Base-by-base conservation (phyloP, 1,139 yeast genomes). In the Saccharomycopsis phalli region DNA sequence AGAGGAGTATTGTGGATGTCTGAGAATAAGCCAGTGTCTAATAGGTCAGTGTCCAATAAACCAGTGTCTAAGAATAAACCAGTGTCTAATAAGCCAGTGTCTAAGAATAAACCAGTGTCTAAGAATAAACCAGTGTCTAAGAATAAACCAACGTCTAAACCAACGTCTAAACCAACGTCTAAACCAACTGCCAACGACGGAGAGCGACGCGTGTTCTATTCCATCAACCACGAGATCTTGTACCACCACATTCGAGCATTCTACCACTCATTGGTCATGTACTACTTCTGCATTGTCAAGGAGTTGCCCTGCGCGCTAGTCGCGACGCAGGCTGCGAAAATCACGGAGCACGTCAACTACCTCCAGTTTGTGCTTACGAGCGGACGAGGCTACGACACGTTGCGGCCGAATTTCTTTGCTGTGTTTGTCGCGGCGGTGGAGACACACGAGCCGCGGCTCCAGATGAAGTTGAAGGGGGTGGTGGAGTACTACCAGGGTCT, bases 181-280 rank as follows among this genome's bases (percentile, higher is more conserved):
- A n/a, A n/a, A n/a, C n/a, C n/a, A n/a, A n/a, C n/a, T n/a, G n/a
- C n/a, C n/a, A 7, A 10, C 8, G 7, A 11, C n/a, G n/a, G n/a
- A n/a, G n/a, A n/a, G n/a, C n/a, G n/a, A n/a, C n/a, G n/a, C n/a
- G 29, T 26, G 17, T 41, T 72, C 49, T 61, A 63, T 33, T 67
- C 77, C 1, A 64, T 75, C 1, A 65, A 74, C 68, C 76, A 74
- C 49, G 77, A 74, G 52, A 76, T 75, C 10, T 71, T 76, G 4
- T 74, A 66, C 51, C 80, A 74, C 52, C 80, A 74, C 51, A 74
- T 74, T 34, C 64, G 71, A 65, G 73, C 80, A 5, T 74, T 74
- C 49, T 73, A 74, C 53, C 69, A 74, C 50, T 79, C 76, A 1
- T 55, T 74, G 19, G 58, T 66, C 37, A 71, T 74, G 6, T 74